A percentile compares a stretch with the other conserved stretches of the same genome.
phyloP scores from a whole-genome alignment of 129 eudicot genomes.

The Tagetes erecta region DNA sequence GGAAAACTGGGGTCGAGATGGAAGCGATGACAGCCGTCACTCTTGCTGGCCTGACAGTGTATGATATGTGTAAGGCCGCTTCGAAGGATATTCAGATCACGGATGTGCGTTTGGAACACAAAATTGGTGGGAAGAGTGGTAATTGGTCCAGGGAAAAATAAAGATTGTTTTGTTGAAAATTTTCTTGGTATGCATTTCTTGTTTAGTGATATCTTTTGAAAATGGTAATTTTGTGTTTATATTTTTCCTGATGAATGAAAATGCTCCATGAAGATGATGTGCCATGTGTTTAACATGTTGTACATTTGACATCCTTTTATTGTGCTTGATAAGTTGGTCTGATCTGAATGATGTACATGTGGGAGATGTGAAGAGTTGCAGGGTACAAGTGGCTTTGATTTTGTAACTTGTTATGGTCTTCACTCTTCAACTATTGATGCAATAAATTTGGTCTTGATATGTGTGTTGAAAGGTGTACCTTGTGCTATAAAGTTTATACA shows the following conservation, averaged over 20 bases:
- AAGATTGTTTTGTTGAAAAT: neutral
- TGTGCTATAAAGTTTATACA: conserved; percentile 1
- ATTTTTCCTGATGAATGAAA: neutral
- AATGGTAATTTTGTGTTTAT: conserved; percentile 3
- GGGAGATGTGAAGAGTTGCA: conserved; percentile 2
- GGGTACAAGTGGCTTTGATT: conserved; percentile 11
- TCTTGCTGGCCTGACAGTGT: conserved; percentile 85
- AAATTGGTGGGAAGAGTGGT: conserved; percentile 92
- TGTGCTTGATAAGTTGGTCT: neutral
- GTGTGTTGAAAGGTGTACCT: conserved; percentile 4
- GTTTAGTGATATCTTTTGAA: neutral
- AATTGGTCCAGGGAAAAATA: conserved; percentile 70
- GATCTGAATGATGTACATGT: conserved; percentile 24
- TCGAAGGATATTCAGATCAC: conserved; percentile 82
- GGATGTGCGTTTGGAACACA: conserved; percentile 61
- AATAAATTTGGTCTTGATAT: neutral
- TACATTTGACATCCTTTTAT: conserved; percentile 13
- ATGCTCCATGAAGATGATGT: conserved; percentile 13
- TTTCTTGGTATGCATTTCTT: neutral
- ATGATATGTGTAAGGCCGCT: conserved; percentile 98
- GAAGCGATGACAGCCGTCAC: conserved; percentile 92
- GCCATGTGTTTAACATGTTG: neutral
- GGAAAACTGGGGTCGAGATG: conserved; percentile 95
- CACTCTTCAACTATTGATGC: conserved; percentile 1
- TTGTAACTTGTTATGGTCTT: conserved; percentile 5